Conservation (phyloP, 2,329 filamentous ascomycete species). For the Diaporthe destruens region DNA sequence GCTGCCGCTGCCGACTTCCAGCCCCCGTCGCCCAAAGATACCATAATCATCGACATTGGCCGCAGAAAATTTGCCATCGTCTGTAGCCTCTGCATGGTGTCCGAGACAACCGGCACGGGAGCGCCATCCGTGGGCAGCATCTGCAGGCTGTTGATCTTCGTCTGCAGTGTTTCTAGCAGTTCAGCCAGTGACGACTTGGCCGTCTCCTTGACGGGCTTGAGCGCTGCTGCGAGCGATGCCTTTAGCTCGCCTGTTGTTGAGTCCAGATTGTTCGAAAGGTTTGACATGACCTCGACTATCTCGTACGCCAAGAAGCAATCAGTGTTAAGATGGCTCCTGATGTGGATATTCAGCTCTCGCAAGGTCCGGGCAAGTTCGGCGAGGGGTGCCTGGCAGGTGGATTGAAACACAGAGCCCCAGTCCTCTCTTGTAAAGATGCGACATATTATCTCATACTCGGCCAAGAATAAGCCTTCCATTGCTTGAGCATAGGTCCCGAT, state of each 20-base stretch:
- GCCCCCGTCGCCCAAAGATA: conserved; percentile 91
- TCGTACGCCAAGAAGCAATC: conserved; percentile 97
- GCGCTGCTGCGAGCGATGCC: conserved; percentile 81
- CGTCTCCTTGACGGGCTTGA: conserved; percentile 92
- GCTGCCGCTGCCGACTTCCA: conserved; percentile 74
- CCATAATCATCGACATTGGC: conserved; percentile 89
- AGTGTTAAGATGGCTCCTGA: conserved; percentile 85
- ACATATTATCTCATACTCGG: conserved; percentile 92
- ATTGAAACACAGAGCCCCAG: conserved; percentile 82
- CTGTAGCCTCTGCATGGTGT: conserved; percentile 88
- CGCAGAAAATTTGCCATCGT: conserved; percentile 88
- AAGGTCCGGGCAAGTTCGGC: conserved; percentile 87
- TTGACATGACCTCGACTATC: conserved; percentile 89
- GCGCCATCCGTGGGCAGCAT: conserved; percentile 83
- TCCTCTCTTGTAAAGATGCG: conserved; percentile 88
- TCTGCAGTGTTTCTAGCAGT: conserved; percentile 85
- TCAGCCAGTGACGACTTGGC: conserved; percentile 88
- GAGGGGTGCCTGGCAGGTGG: conserved; percentile 82
- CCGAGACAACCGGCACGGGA: conserved; percentile 80
- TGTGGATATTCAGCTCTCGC: conserved; percentile 89
- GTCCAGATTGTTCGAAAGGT: conserved; percentile 83
- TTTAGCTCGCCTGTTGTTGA: conserved; percentile 88
- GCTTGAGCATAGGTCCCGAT: conserved; percentile 90
- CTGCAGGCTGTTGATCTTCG: conserved; percentile 74
- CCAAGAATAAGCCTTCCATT: conserved; percentile 86